Evolutionary conservation across 2,329 filamentous ascomycete species (phyloP).

Genomic region (Macrophomina tecta): DNA sequence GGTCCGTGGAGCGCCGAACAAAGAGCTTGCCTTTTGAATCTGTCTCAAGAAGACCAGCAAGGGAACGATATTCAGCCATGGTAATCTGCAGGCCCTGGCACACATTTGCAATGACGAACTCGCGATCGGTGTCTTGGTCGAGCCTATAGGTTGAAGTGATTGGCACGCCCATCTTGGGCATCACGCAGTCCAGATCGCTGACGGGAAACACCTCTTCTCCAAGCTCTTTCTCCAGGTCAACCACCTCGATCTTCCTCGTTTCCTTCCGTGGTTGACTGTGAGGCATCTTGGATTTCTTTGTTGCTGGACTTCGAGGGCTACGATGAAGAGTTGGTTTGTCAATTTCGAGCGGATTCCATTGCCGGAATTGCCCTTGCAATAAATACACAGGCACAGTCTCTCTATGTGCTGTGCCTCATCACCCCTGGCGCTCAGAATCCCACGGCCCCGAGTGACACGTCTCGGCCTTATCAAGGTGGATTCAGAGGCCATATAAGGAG

Average conservation of each 20-base stretch:
- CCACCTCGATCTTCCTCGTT: background rate
- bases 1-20: slow-evolving; percentile 30
- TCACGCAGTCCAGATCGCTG: slow-evolving; percentile 5
- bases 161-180: background rate
- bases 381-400: background rate
- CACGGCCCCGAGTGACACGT: background rate
- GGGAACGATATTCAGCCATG: slow-evolving; percentile 30
- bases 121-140: slow-evolving; percentile 4
- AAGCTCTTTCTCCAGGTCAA: background rate
- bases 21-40: slow-evolving; percentile 31
- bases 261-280: background rate
- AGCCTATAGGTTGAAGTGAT: slow-evolving; percentile 34
- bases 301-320: background rate
- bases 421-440: background rate
- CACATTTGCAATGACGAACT: slow-evolving; percentile 30
- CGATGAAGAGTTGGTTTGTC: background rate
- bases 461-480: background rate
- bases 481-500: background rate
- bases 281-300: background rate
- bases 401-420: background rate
- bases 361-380: background rate
- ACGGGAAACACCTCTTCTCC: background rate
- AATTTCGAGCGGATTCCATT: background rate
- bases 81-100: slow-evolving; percentile 30
- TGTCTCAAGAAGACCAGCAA: slow-evolving; percentile 30